phyloP scores from a whole-genome alignment of 2,329 filamentous ascomycete genomes.

The Diplodia intermedia region DNA sequence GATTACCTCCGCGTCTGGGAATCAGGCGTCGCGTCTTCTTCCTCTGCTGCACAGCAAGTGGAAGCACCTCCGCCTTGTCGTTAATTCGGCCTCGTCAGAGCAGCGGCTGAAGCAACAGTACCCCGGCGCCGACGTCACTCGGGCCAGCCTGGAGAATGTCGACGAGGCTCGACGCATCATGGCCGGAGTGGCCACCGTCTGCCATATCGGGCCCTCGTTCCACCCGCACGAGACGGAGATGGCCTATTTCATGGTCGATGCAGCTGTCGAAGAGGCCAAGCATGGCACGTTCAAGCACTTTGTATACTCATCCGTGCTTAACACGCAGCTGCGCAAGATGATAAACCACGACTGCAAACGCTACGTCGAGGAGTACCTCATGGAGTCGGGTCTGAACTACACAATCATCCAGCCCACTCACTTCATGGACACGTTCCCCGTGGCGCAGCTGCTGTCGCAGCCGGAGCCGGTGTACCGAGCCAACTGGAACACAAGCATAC shows the following conservation, averaged over 20 bases:
- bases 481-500: constrained; percentile 37
- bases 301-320: constrained; percentile 45
- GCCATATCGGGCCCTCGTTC: constrained; percentile 47
- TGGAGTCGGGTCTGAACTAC: constrained; percentile 44
- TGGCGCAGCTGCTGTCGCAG: constrained; percentile 37
- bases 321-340: constrained; percentile 46
- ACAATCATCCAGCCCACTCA: constrained; percentile 48
- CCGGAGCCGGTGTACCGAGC: constrained; percentile 37
- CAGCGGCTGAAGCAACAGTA: constrained; percentile 41
- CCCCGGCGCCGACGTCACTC: constrained; percentile 45
- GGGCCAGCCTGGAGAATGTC: constrained; percentile 41
- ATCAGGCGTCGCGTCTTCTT: constrained; percentile 47
- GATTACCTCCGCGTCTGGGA: constrained; percentile 50
- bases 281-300: constrained; percentile 45
- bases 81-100: constrained; percentile 41
- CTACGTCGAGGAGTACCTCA: constrained; percentile 46
- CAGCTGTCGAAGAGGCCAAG: constrained; percentile 39
- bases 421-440: constrained; percentile 45
- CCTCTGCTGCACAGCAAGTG: constrained; percentile 44
- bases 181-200: constrained; percentile 41
- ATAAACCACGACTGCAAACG: constrained; percentile 49
- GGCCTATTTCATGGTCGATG: constrained; percentile 49
- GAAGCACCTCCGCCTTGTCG: constrained; percentile 46
- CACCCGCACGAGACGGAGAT: constrained; percentile 45
- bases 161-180: constrained; percentile 39